Conservation (phyloP, 2,329 filamentous ascomycete species). For the Penicillium sp. region DNA sequence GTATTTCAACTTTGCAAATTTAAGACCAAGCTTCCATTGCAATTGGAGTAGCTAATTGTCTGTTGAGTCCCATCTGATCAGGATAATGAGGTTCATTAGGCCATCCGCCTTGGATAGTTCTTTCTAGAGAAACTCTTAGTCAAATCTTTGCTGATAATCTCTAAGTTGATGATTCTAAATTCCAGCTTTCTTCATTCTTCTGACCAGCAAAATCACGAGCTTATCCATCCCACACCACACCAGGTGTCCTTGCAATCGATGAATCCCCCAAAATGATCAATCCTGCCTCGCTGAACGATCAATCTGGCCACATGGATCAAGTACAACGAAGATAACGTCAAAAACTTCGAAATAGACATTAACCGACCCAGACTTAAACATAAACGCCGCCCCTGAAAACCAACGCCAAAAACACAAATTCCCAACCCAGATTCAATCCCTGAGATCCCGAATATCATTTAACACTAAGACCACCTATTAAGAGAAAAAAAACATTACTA, state of each 20-base stretch:
- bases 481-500: conserved; percentile 10
- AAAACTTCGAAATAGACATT: conserved; percentile 7
- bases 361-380: conserved; percentile 1
- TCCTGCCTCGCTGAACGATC: not conserved
- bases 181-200: not conserved
- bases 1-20: not conserved
- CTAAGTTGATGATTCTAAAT: too few relatives aligned
- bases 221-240: not conserved
- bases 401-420: not conserved
- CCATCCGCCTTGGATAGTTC: too few relatives aligned
- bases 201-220: not conserved
- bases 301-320: not conserved
- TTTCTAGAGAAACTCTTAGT: too few relatives aligned
- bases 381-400: not conserved
- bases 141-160: too few relatives aligned
- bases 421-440: not conserved
- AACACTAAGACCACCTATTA: not conserved
- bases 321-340: not conserved
- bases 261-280: not conserved
- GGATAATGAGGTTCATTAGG: too few relatives aligned
- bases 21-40: not conserved
- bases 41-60: not conserved
- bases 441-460: not conserved
- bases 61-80: not conserved
- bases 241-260: not conserved